Evolutionary conservation across 208 protist genomes (phyloP).

Genomic region (Crithidia sp.): DNA sequence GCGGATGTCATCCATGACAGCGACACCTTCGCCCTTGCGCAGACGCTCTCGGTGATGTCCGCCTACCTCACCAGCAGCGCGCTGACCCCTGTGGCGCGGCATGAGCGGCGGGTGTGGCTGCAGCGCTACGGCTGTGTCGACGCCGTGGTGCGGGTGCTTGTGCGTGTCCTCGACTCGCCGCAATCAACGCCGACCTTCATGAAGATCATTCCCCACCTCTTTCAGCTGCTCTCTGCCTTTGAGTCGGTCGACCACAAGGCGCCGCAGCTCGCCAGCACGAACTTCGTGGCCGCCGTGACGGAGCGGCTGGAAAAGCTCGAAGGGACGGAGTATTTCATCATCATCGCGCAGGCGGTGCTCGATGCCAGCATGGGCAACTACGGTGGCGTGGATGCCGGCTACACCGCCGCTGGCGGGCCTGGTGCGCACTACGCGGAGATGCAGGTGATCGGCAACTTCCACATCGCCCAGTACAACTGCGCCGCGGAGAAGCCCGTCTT

Average conservation of each 20-base stretch:
- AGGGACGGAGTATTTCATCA: slow-evolving; percentile 65
- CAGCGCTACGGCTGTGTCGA: slow-evolving; percentile 63
- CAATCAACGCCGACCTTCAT: slow-evolving; percentile 45
- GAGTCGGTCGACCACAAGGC: slow-evolving; percentile 60
- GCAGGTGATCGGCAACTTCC: slow-evolving; percentile 53
- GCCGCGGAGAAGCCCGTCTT: slow-evolving; percentile 79
- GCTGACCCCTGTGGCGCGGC: slow-evolving; percentile 33
- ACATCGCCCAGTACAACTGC: slow-evolving; percentile 48
- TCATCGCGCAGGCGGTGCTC: slow-evolving; percentile 68
- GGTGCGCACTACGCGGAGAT: slow-evolving; percentile 27
- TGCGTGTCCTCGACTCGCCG: slow-evolving; percentile 37
- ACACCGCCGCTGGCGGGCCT: slow-evolving; percentile 16
- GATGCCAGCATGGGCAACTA: slow-evolving; percentile 67
- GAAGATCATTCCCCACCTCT: slow-evolving; percentile 63
- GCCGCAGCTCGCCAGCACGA: slow-evolving; percentile 57
- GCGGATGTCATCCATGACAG: slow-evolving; percentile 46
- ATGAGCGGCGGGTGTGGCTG: slow-evolving; percentile 73
- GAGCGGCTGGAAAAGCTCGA: slow-evolving; percentile 44
- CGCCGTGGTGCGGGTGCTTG: slow-evolving; percentile 54
- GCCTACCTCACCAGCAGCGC: slow-evolving; percentile 34
- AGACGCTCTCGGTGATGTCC: slow-evolving; percentile 56
- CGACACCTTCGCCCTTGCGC: slow-evolving; percentile 36
- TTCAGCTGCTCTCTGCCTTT: slow-evolving; percentile 73
- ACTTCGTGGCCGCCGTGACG: slow-evolving; percentile 51
- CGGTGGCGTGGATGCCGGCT: slow-evolving; percentile 23